These are phyloP conservation scores for Aspergillus pseudoviridinutans DNA, from an alignment of 2,329 filamentous ascomycete species.

Conservation along the genomic window DNA sequence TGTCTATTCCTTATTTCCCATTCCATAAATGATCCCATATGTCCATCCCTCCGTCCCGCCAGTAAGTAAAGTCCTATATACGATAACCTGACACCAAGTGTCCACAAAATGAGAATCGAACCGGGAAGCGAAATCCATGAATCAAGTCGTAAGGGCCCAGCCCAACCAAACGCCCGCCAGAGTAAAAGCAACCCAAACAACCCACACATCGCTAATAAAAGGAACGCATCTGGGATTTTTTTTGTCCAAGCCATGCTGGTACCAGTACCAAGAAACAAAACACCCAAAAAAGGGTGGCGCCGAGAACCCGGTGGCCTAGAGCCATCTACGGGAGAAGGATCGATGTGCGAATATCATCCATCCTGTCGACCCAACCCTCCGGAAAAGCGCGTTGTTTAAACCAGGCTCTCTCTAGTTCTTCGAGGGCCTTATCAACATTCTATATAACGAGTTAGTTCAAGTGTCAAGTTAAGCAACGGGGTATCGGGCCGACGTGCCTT, in stretches of 20 bases:
- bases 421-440: constrained; percentile 30
- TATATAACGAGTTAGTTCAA: constrained; percentile 6
- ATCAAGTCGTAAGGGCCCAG: not conserved
- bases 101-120: not conserved
- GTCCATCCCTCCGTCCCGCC: not conserved
- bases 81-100: not conserved
- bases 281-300: not conserved
- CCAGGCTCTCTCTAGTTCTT: constrained; percentile 27
- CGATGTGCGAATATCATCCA: constrained; percentile 31
- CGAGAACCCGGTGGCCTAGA: not conserved
- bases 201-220: not conserved
- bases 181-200: not conserved
- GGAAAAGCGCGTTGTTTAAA: constrained; percentile 31
- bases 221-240: not conserved
- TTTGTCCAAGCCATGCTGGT: not conserved
- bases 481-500: constrained; percentile 15
- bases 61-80: not conserved
- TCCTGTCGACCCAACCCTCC: constrained; percentile 28
- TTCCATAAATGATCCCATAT: not conserved
- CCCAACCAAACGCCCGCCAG: not conserved
- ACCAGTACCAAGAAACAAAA: not conserved
- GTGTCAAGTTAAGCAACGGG: not conserved
- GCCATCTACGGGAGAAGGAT: constrained; percentile 27
- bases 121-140: not conserved
- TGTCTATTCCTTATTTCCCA: not conserved